These are phyloP conservation scores for Drechslerella dactyloides DNA, from an alignment of 2,329 filamentous ascomycete genomes.

Conservation along the genomic window DNA sequence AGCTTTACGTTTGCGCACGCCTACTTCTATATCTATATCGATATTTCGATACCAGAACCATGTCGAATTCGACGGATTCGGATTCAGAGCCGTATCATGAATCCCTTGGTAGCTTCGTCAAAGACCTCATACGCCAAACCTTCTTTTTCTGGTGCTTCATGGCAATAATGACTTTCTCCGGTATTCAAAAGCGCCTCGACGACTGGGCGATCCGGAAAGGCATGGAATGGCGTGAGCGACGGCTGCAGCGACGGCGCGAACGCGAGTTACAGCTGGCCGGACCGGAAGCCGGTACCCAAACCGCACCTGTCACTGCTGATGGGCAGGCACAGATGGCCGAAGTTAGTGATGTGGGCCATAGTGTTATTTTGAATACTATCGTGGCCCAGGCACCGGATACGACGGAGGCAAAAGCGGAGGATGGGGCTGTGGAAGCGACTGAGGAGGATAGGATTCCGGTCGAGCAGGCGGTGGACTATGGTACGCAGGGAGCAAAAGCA, in stretches of 20 bases:
- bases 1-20: no score
- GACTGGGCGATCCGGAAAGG: background rate
- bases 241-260: background rate
- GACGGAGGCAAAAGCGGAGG: background rate
- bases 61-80: no score
- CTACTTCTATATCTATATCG: no score
- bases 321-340: background rate
- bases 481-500: background rate
- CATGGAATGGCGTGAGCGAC: conserved; percentile 1
- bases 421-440: background rate
- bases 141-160: background rate
- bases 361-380: background rate
- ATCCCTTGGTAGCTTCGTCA: no score
- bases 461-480: background rate
- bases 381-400: background rate
- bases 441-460: background rate
- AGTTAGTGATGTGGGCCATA: background rate
- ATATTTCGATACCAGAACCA: no score
- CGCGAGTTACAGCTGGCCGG: background rate
- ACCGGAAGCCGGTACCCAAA: background rate
- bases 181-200: background rate
- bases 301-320: background rate
- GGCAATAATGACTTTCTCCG: background rate
- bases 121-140: background rate
- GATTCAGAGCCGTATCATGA: no score